These are phyloP conservation scores for Periglandula ipomoeae DNA, from an alignment of 2,329 filamentous ascomycete species.

Conservation along the genomic window DNA sequence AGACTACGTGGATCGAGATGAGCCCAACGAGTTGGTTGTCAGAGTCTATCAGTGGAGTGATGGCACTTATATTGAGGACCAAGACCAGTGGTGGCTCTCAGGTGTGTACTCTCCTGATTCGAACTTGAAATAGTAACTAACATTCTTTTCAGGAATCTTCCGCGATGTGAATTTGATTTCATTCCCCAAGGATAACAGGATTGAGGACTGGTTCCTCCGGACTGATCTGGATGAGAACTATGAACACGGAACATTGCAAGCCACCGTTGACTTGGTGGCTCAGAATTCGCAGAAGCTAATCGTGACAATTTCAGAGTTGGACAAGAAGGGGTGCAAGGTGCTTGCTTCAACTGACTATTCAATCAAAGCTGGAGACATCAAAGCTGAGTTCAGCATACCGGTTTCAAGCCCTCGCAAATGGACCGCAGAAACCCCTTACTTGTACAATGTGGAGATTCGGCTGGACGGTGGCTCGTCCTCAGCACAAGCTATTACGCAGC, in stretches of 20 bases:
- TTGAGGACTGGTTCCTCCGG: constrained; percentile 50
- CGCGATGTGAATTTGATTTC: constrained; percentile 55
- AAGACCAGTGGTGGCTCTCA: constrained; percentile 58
- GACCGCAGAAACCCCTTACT: constrained; percentile 56
- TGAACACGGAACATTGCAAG: constrained; percentile 38
- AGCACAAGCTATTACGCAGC: constrained; percentile 38
- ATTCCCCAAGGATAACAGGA: constrained; percentile 38
- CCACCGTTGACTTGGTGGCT: constrained; percentile 35
- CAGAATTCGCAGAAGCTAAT: constrained; percentile 25
- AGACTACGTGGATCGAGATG: constrained; percentile 28
- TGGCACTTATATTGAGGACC: constrained; percentile 58
- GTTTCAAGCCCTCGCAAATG: constrained; percentile 51
- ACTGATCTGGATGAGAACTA: constrained; percentile 43
- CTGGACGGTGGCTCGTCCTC: constrained; percentile 16
- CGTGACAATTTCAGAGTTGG: constrained; percentile 33
- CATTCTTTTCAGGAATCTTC: constrained; percentile 46
- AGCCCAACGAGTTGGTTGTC: constrained; percentile 46
- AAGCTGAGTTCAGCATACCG: constrained; percentile 33
- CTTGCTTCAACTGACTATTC: constrained; percentile 15
- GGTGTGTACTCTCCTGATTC: constrained; percentile 26
- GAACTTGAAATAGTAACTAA: neutral
- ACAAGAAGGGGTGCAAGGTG: constrained; percentile 24
- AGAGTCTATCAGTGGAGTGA: constrained; percentile 60
- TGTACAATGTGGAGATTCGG: constrained; percentile 45
- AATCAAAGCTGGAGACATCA: constrained; percentile 17